A percentile compares a stretch with the other conserved stretches of the same genome.
Evolutionary conservation across 176 grass and related monocot genomes (phyloP).

Genomic region (Alloteropsis semialata): DNA sequence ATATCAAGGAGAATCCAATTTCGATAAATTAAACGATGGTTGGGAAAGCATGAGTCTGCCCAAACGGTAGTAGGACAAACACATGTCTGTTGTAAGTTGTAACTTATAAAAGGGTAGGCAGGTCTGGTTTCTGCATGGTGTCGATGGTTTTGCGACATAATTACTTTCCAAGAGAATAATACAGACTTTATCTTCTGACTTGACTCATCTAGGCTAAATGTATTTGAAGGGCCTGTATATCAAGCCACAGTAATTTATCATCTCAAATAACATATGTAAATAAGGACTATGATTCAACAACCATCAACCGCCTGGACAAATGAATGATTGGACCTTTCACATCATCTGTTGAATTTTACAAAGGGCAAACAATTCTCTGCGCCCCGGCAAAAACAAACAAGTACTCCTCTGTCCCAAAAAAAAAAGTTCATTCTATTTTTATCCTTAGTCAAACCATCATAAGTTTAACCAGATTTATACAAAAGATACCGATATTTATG

Average conservation of each 20-base stretch:
- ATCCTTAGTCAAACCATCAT: no score
- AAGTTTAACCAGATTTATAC: no score
- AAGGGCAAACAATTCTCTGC: neutral
- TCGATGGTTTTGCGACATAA: neutral
- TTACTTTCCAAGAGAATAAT: neutral
- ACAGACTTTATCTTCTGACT: neutral
- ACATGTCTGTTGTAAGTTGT: neutral
- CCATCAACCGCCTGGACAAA: neutral
- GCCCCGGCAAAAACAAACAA: neutral
- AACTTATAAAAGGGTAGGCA: neutral
- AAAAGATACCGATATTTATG: no score
- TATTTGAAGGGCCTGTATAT: neutral
- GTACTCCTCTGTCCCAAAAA: no score
- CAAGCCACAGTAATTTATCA: neutral
- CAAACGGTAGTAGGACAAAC: neutral
- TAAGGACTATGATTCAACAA: neutral
- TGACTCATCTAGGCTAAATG: neutral
- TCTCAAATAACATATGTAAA: neutral
- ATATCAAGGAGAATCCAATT: neutral
- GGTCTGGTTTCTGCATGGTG: neutral
- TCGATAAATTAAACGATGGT: neutral
- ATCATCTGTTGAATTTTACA: neutral
- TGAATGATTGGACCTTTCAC: neutral
- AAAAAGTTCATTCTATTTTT: no score
- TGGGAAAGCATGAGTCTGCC: neutral